A percentile compares a stretch with the other conserved stretches of the same genome.
These are phyloP conservation scores for Carpinus fangiana DNA, from an alignment of 306 rosid genomes.

Conservation along the genomic window DNA sequence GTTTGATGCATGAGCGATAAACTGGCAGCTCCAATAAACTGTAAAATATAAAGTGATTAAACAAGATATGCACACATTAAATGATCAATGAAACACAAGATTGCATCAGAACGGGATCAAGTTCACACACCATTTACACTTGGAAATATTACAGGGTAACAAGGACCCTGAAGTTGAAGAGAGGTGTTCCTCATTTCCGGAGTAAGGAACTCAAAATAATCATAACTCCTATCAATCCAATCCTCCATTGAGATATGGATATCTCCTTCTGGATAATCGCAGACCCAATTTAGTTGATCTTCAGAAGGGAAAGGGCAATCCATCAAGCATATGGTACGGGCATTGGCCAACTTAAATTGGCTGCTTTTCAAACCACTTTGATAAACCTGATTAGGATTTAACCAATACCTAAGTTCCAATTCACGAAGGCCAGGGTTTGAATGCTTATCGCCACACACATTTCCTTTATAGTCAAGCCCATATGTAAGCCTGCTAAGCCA, in stretches of 20 bases:
- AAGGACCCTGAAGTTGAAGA: conserved; percentile 96
- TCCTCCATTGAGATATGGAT: conserved; percentile 62
- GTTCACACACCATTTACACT: conserved; percentile 77
- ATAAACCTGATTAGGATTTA: conserved; percentile 93
- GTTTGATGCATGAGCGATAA: conserved; percentile 83
- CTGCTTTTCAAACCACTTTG: conserved; percentile 79
- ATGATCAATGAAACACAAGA: conserved; percentile 1
- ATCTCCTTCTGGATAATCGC: conserved; percentile 95
- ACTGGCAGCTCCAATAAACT: conserved; percentile 99
- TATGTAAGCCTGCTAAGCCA: conserved; percentile 74
- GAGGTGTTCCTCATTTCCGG: conserved; percentile 92
- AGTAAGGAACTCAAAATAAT: conserved; percentile 87
- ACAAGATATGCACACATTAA: conserved; percentile 17
- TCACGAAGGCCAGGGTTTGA: conserved; percentile 72
- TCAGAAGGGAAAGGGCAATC: conserved; percentile 88
- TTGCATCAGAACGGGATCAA: conserved; percentile 11
- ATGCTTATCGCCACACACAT: conserved; percentile 86
- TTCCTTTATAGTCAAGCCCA: conserved; percentile 95
- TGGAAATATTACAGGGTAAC: conserved; percentile 97
- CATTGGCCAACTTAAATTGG: conserved; percentile 65
- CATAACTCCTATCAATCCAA: conserved; percentile 75
- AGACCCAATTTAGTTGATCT: conserved; percentile 84
- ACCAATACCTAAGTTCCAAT: conserved; percentile 83
- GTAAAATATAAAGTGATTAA: conserved; percentile 23
- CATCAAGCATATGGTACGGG: conserved; percentile 75